These are phyloP conservation scores for Anthoceros angustus DNA, from an alignment of 225 moss, liverwort and hornwort genomes.

Conservation along the genomic window DNA sequence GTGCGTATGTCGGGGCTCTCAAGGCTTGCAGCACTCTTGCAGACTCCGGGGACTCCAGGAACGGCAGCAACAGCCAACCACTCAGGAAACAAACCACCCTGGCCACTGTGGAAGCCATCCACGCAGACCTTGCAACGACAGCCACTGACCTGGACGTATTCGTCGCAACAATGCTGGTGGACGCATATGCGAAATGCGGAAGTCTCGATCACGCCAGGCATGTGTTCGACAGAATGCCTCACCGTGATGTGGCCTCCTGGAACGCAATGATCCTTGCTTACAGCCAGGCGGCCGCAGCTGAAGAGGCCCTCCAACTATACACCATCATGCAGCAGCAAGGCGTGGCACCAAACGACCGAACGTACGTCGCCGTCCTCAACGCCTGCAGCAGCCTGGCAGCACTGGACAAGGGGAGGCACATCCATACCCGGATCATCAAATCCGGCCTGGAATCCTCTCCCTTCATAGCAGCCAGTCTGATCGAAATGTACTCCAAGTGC, in stretches of 20 bases:
- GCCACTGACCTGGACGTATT: not conserved
- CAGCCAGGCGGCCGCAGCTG: not conserved
- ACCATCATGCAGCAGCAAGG: not conserved
- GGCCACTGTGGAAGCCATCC: too few relatives aligned
- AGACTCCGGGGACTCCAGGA: too few relatives aligned
- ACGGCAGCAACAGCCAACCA: too few relatives aligned
- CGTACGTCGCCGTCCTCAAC: not conserved
- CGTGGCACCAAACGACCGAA: not conserved
- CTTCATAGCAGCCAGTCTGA: not conserved
- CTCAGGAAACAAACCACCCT: too few relatives aligned
- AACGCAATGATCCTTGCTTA: not conserved
- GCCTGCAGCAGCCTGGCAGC: not conserved
- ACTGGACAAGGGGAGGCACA: not conserved
- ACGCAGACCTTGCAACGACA: too few relatives aligned
- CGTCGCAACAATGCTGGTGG: not conserved
- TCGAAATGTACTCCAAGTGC: not conserved
- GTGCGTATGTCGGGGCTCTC: too few relatives aligned
- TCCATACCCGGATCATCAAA: not conserved
- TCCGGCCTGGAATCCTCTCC: not conserved
- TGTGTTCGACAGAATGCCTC: not conserved
- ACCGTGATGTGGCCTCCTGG: conserved; percentile 2
- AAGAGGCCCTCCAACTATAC: not conserved
- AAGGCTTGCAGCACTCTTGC: too few relatives aligned
- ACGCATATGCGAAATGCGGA: not conserved
- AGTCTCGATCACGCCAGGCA: not conserved